Conservation (phyloP, 1,139 yeast genomes). For the Debaryomyces coudertii region DNA sequence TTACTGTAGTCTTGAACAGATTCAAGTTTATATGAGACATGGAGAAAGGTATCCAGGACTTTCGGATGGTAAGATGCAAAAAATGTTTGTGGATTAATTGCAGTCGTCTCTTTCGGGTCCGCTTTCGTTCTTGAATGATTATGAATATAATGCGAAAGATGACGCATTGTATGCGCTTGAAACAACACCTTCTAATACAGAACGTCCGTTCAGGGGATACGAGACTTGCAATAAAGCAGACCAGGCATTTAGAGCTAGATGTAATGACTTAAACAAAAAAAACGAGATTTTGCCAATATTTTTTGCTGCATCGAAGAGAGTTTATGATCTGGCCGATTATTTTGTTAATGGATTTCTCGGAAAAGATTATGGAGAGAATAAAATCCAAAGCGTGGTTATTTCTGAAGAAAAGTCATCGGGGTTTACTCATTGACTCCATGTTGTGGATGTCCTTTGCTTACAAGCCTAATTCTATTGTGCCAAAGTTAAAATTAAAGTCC, state of each 20-base stretch:
- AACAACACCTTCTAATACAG: constrained; percentile 28
- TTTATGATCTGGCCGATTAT: constrained; percentile 31
- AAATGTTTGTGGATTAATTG: constrained; percentile 26
- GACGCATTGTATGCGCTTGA: constrained; percentile 31
- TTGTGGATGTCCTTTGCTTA: constrained; percentile 26
- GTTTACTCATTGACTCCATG: constrained; percentile 33
- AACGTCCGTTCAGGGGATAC: constrained; percentile 29
- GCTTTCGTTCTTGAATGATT: constrained; percentile 29
- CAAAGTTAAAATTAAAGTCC: constrained; percentile 25
- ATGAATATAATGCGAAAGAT: constrained; percentile 28
- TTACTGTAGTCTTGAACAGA: constrained; percentile 38
- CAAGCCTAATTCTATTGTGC: constrained; percentile 17
- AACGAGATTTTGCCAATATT: constrained; percentile 31
- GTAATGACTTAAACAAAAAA: constrained; percentile 27
- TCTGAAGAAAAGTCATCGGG: constrained; percentile 30
- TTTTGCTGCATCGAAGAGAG: constrained; percentile 36
- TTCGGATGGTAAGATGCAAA: constrained; percentile 26
- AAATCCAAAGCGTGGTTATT: constrained; percentile 24
- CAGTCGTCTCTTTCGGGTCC: constrained; percentile 26
- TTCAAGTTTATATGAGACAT: constrained; percentile 39
- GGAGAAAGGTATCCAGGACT: constrained; percentile 42
- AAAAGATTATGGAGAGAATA: constrained; percentile 20
- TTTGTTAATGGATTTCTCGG: constrained; percentile 37
- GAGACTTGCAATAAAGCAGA: constrained; percentile 30
- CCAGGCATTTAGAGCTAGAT: constrained; percentile 33